Conservation (phyloP, 2,329 filamentous ascomycete species). For the Colletotrichum plurivorum region DNA sequence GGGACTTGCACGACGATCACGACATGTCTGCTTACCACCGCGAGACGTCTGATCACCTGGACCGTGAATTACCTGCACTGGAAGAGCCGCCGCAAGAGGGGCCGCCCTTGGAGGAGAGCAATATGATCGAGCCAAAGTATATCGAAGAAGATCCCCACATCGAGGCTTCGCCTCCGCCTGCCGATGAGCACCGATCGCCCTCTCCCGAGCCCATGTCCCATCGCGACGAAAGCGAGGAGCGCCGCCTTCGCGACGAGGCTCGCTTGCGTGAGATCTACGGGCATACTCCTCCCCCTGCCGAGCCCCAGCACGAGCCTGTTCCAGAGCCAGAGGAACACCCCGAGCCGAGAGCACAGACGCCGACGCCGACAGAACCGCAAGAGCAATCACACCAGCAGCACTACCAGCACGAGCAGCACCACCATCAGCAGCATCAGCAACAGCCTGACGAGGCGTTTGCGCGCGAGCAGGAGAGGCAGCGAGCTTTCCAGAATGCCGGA, state of each 20-base stretch:
- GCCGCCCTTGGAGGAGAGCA: constrained; percentile 20
- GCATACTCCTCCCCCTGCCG: constrained; percentile 43
- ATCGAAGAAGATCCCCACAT: constrained; percentile 12
- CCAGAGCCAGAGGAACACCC: constrained; percentile 35
- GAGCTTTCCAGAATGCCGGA: constrained; percentile 58
- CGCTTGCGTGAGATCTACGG: constrained; percentile 70
- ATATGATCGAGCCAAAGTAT: constrained; percentile 37
- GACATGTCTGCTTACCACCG: constrained; percentile 23
- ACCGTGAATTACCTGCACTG: constrained; percentile 15
- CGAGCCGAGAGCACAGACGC: background rate
- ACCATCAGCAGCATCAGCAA: constrained; percentile 43
- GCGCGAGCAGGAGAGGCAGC: constrained; percentile 41
- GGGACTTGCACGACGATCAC: constrained; percentile 40
- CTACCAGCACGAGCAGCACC: constrained; percentile 43
- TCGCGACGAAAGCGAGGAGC: constrained; percentile 49
- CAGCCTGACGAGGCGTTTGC: constrained; percentile 47
- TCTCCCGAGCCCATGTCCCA: constrained; percentile 33
- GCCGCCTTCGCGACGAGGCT: constrained; percentile 62
- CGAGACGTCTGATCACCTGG: constrained; percentile 15
- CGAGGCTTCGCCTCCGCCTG: constrained; percentile 15
- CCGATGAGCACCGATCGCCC: background rate
- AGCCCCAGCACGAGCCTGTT: constrained; percentile 34
- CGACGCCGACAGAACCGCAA: constrained; percentile 10
- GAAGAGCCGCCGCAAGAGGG: constrained; percentile 24
- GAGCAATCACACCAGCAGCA: constrained; percentile 32